These are phyloP conservation scores for Fonsecaea erecta DNA, from an alignment of 2,329 filamentous ascomycete genomes.

Conservation along the genomic window DNA sequence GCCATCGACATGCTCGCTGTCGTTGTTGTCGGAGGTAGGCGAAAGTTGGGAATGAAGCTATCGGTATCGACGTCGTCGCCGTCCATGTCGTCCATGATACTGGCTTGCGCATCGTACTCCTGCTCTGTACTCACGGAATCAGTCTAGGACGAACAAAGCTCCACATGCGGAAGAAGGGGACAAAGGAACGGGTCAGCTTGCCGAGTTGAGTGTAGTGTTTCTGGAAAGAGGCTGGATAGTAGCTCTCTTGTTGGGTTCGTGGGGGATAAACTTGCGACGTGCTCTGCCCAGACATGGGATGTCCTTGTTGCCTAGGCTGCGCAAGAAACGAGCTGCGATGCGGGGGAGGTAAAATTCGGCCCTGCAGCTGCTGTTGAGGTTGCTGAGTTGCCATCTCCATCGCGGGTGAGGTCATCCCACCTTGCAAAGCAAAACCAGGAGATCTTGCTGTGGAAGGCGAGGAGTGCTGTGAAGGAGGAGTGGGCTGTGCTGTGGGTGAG, in stretches of 20 bases:
- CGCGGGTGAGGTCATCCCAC: slow-evolving; percentile 65
- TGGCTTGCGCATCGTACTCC: slow-evolving; percentile 90
- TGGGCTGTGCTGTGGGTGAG: slow-evolving; percentile 62
- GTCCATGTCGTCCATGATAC: slow-evolving; percentile 83
- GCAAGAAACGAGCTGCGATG: slow-evolving; percentile 39
- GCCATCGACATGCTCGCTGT: slow-evolving; percentile 46
- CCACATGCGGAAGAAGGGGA: slow-evolving; percentile 52
- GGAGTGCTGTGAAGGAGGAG: slow-evolving; percentile 76
- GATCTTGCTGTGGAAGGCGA: slow-evolving; percentile 68
- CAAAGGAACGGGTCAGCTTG: slow-evolving; percentile 68
- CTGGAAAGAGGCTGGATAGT: slow-evolving; percentile 86
- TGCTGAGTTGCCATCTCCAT: slow-evolving; percentile 60
- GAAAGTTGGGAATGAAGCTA: slow-evolving; percentile 64
- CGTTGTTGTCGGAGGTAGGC: slow-evolving; percentile 42
- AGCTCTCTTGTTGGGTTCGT: slow-evolving; percentile 54
- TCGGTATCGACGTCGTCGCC: slow-evolving; percentile 69
- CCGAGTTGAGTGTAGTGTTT: slow-evolving; percentile 95
- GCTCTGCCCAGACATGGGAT: slow-evolving; percentile 39
- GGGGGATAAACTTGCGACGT: slow-evolving; percentile 47
- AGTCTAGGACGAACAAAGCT: slow-evolving; percentile 71
- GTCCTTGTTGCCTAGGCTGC: slow-evolving; percentile 44
- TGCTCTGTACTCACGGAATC: slow-evolving; percentile 78
- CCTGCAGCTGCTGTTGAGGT: slow-evolving; percentile 49
- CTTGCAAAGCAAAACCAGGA: slow-evolving; percentile 64
- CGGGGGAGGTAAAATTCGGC: slow-evolving; percentile 56